Evolutionary conservation across 306 rosid genomes (phyloP).

Genomic region (Sicyos baderoa): DNA sequence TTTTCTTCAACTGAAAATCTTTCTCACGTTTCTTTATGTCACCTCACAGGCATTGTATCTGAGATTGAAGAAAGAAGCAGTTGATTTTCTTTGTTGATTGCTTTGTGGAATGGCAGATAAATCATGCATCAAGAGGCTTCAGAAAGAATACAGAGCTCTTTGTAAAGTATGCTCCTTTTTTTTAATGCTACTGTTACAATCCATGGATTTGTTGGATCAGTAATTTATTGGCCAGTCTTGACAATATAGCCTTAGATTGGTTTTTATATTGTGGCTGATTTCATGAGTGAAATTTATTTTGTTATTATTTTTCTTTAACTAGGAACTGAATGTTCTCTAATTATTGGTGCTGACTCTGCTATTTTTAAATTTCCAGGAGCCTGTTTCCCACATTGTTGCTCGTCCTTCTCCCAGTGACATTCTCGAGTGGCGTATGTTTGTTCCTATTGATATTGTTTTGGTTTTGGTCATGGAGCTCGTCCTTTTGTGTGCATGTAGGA

Average conservation of each 20-base stretch:
- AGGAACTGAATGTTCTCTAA: not conserved
- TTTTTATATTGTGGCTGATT: not conserved
- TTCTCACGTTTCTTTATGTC: slow-evolving; percentile 14
- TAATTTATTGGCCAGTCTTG: not conserved
- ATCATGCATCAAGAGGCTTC: slow-evolving; percentile 88
- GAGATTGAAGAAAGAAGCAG: slow-evolving; percentile 18
- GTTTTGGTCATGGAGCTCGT: not conserved
- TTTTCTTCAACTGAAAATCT: not conserved
- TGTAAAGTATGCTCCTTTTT: slow-evolving; percentile 51
- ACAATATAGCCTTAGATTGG: not conserved
- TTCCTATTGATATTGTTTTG: slow-evolving; percentile 14
- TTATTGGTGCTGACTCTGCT: slow-evolving; percentile 24
- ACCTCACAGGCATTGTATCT: slow-evolving; percentile 19
- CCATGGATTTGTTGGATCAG: not conserved
- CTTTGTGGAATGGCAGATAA: slow-evolving; percentile 75
- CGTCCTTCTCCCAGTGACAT: slow-evolving; percentile 88
- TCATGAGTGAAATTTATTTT: not conserved
- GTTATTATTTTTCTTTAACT: too few relatives aligned
- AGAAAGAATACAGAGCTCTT: slow-evolving; percentile 96
- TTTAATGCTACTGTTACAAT: not conserved
- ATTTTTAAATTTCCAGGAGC: slow-evolving; percentile 52
- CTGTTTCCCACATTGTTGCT: slow-evolving; percentile 94
- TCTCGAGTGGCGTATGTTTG: slow-evolving; percentile 97
- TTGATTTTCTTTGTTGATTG: slow-evolving; percentile 20
- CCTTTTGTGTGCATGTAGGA: not conserved